Base-by-base conservation (phyloP, 1,139 yeast genomes). In the Yamadazyma blattariae region DNA sequence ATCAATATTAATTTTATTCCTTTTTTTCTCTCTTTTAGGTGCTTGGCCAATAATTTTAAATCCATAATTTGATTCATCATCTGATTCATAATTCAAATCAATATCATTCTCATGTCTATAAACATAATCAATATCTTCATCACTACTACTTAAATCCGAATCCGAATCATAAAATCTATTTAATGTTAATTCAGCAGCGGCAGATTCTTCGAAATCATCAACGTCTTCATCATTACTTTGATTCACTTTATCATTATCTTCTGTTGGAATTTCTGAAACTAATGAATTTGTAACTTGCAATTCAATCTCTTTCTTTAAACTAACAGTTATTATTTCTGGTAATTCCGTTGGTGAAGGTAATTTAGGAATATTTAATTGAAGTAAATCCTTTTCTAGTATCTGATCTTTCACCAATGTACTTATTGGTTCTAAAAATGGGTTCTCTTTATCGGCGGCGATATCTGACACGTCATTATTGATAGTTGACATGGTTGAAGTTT, bases 141-240 rank as follows among this genome's bases (percentile, higher is more conserved):
- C 40, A 11, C 30, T 36, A 6, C 36, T 34, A 11, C 22, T 26
- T 12, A 20, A 23, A 15, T 45, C 49, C 2, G 47, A 39, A 26
- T 45, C 48, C 1, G 46, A 44, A 31, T 47, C 46, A 24, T 42
- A 45, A 30, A 46, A 39, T 14, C 43, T 34, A 8, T 29, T 33
- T 3, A 37, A 28, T 19, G 32, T 31, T 7, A 12, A 6, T 10
- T 21, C 24, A 21, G 24, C 24, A n/a, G n/a, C n/a, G n/a, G 24
- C 12, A 10, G 11, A 21, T 5, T 21, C 24, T 21, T 21, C 12
- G 6, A 10, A 5, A 10, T 21, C n/a, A 10, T 21, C 24, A 10
- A 5, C 24, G 12, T 21, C 24, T 5, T 21, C 24, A 21, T 10
- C 24, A 21, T 21, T 21, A n/a, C n/a, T n/a, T 25, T 25, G 11